A percentile compares a stretch with the other conserved stretches of the same genome.
Evolutionary conservation across 805 yeast genomes (phyloP).

Genomic region (Wickerhamiella musiphila): DNA sequence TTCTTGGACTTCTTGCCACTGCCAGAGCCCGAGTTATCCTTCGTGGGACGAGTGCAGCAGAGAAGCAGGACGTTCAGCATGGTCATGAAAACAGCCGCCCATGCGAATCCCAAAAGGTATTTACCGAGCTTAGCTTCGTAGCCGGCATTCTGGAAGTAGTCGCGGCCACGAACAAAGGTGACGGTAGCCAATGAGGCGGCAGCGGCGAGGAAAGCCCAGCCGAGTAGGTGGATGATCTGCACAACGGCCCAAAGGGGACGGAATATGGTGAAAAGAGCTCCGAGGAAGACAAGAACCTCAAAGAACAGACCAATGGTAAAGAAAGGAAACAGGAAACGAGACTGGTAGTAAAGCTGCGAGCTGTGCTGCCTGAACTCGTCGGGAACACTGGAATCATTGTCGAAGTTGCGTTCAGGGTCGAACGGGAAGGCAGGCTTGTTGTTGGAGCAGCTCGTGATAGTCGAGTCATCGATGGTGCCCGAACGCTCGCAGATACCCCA

Average conservation of each 20-base stretch:
- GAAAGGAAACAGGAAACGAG: conserved; percentile 55
- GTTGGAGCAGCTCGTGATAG: conserved; percentile 32
- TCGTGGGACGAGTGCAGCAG: conserved; percentile 36
- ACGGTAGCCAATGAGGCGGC: conserved; percentile 65
- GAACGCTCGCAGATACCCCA: conserved; percentile 46
- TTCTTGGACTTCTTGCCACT: conserved; percentile 37
- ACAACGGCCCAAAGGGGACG: conserved; percentile 17
- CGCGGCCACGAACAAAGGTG: conserved; percentile 53
- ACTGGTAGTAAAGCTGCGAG: conserved; percentile 42
- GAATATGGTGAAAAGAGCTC: conserved; percentile 24
- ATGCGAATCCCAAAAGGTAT: conserved; percentile 37
- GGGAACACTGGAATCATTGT: conserved; percentile 37
- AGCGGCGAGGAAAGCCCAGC: conserved; percentile 23
- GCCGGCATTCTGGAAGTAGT: conserved; percentile 39
- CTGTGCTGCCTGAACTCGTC: conserved; percentile 30
- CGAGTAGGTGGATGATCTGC: conserved; percentile 14
- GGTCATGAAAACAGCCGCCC: conserved; percentile 33
- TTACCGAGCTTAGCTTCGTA: conserved; percentile 18
- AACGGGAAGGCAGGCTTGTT: conserved; percentile 66
- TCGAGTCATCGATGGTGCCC: conserved; percentile 27
- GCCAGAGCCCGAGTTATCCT: conserved; percentile 85
- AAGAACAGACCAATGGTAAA: conserved; percentile 40
- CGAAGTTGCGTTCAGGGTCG: conserved; percentile 65
- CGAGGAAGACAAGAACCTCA: conserved; percentile 30
- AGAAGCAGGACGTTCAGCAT: conserved; percentile 18